Conservation (phyloP, 345 rosid genomes). For the Populus alba region DNA sequence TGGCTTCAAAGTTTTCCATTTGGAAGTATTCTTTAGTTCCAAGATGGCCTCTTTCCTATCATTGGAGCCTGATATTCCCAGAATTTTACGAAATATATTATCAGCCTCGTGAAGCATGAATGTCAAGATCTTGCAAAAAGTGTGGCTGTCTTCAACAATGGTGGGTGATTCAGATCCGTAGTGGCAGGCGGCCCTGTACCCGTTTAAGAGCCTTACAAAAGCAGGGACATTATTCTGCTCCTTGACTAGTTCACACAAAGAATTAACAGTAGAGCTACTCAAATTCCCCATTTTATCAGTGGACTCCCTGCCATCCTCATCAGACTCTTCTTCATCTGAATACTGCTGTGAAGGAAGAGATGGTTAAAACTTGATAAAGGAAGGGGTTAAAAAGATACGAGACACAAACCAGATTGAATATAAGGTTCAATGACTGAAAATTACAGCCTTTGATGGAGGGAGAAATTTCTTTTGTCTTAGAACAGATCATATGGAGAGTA, state of each 20-base stretch:
- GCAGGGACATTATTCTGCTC: constrained; percentile 60
- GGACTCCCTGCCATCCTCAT: constrained; percentile 33
- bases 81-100: constrained; percentile 47
- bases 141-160: constrained; percentile 38
- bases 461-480: background rate
- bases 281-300: constrained; percentile 36
- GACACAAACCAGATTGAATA: background rate
- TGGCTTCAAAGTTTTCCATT: constrained; percentile 70
- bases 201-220: constrained; percentile 56
- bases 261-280: constrained; percentile 45
- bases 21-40: constrained; percentile 60
- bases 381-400: background rate
- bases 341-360: constrained; percentile 33
- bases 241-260: constrained; percentile 44
- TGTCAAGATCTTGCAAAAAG: constrained; percentile 53
- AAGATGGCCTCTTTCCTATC: constrained; percentile 54
- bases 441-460: background rate
- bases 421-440: background rate
- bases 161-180: constrained; percentile 54
- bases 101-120: constrained; percentile 68
- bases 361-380: background rate
- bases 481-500: background rate
- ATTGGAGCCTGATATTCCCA: constrained; percentile 58
- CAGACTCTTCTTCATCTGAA: constrained; percentile 46
- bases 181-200: constrained; percentile 78